Evolutionary conservation across 1,284 basidiomycete species (phyloP).

Genomic region (Austropuccinia psidii): DNA sequence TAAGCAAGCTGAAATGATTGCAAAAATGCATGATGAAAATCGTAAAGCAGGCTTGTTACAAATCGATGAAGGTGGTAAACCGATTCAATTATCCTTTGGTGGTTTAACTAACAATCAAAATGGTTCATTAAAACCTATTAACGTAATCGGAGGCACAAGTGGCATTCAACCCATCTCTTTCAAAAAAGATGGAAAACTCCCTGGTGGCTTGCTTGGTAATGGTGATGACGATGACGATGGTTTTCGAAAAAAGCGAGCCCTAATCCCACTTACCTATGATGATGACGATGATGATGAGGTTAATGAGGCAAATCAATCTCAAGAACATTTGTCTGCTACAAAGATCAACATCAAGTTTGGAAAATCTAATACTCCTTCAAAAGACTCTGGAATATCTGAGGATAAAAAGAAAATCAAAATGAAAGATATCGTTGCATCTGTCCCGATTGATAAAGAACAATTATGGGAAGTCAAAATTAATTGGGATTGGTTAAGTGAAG

Average conservation of each 20-base stretch:
- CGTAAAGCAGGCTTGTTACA: conserved; percentile 33
- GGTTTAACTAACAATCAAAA: conserved; percentile 6
- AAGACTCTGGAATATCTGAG: conserved; percentile 32
- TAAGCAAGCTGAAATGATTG: conserved; percentile 44
- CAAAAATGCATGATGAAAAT: conserved; percentile 36
- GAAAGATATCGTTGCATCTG: conserved; percentile 41
- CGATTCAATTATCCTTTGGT: conserved; percentile 38
- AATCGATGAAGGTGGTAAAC: conserved; percentile 38
- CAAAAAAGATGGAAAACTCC: conserved; percentile 36
- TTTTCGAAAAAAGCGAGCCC: conserved; percentile 42
- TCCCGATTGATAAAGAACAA: conserved; percentile 41
- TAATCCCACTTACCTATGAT: conserved; percentile 45
- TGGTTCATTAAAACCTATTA: neutral
- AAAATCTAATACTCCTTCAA: neutral
- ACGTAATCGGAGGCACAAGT: conserved; percentile 14
- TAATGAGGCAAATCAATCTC: too few relatives aligned
- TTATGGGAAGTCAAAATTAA: conserved; percentile 42
- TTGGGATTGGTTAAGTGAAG: conserved; percentile 44
- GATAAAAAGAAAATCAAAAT: conserved; percentile 41
- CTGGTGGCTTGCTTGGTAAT: conserved; percentile 37
- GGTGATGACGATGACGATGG: conserved; percentile 45
- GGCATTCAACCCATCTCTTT: conserved; percentile 40
- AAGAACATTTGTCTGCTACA: neutral
- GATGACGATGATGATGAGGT: conserved; percentile 44
- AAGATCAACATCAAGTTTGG: conserved; percentile 34